Evolutionary conservation across 2,329 filamentous ascomycete species (phyloP).

Genomic region (Ploettnerulaceae sp.): DNA sequence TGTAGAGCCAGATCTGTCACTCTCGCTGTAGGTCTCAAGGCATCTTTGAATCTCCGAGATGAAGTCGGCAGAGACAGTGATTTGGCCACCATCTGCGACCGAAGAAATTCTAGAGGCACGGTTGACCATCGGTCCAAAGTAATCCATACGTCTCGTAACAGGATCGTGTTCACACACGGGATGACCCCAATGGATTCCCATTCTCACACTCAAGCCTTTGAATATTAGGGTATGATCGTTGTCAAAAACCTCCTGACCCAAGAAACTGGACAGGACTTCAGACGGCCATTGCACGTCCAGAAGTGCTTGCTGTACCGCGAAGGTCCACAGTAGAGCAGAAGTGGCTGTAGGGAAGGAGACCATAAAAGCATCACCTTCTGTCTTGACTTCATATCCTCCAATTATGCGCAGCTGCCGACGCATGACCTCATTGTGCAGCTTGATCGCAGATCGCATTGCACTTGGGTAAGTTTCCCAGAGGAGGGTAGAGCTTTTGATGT

Average conservation of each 20-base stretch:
- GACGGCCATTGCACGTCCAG: conserved; percentile 89
- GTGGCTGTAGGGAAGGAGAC: conserved; percentile 96
- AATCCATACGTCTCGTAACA: conserved; percentile 97
- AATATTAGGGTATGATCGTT: conserved; percentile 87
- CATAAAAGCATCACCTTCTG: conserved; percentile 99
- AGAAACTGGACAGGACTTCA: conserved; percentile 81
- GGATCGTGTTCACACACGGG: conserved; percentile 95
- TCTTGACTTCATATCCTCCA: conserved; percentile 98
- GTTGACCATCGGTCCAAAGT: conserved; percentile 99
- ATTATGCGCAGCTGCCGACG: conserved; percentile 87
- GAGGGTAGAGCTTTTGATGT: conserved; percentile 97
- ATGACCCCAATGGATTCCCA: conserved; percentile 95
- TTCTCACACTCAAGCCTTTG: conserved; percentile 87
- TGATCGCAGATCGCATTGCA: conserved; percentile 95
- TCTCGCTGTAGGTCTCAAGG: conserved; percentile 82
- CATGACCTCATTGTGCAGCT: conserved; percentile 96
- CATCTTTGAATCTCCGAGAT: conserved; percentile 93
- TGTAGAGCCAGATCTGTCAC: conserved; percentile 63
- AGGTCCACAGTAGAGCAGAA: conserved; percentile 91
- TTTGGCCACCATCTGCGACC: conserved; percentile 93
- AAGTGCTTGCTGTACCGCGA: conserved; percentile 84
- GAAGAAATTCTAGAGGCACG: conserved; percentile 90
- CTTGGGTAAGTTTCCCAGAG: conserved; percentile 94
- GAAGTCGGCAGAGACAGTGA: conserved; percentile 94
- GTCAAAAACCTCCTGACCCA: conserved; percentile 78